phyloP scores from a whole-genome alignment of 2,329 filamentous ascomycete species.

The Xylariaceae sp. region DNA sequence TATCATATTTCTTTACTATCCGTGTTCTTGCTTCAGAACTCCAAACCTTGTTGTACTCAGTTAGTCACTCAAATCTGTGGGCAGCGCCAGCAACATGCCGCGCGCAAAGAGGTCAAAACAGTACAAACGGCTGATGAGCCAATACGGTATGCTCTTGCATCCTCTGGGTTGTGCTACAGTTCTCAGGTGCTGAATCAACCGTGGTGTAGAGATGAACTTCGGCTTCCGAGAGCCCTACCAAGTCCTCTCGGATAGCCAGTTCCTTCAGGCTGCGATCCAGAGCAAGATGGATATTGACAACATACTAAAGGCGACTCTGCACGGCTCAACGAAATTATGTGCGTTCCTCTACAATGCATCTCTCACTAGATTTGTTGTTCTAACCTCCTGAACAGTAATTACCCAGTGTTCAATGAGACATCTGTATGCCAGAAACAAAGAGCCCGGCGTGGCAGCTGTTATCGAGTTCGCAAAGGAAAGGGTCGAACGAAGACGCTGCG shows the following conservation, averaged over 20 bases:
- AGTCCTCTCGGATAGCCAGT: constrained; percentile 79
- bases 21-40: too few species aligned
- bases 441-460: constrained; percentile 49
- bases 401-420: constrained; percentile 77
- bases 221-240: constrained; percentile 94
- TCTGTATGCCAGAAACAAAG: constrained; percentile 59
- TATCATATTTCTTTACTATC: too few species aligned
- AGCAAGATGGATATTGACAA: constrained; percentile 87
- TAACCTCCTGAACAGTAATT: constrained; percentile 51
- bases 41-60: too few species aligned
- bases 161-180: neutral
- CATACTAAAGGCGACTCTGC: constrained; percentile 73
- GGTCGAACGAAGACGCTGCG: constrained; percentile 70
- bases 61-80: neutral
- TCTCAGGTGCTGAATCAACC: neutral
- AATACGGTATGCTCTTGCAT: constrained; percentile 50
- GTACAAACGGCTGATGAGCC: constrained; percentile 88
- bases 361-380: constrained; percentile 61
- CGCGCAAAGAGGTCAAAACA: constrained; percentile 63
- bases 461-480: constrained; percentile 67
- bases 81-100: constrained; percentile 23
- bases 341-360: constrained; percentile 22
- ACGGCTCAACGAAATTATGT: constrained; percentile 44
- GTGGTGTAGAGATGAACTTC: constrained; percentile 57
- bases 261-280: constrained; percentile 72